Conservation (phyloP, 208 protist species). For the Spironucleus salmonicida region DNA sequence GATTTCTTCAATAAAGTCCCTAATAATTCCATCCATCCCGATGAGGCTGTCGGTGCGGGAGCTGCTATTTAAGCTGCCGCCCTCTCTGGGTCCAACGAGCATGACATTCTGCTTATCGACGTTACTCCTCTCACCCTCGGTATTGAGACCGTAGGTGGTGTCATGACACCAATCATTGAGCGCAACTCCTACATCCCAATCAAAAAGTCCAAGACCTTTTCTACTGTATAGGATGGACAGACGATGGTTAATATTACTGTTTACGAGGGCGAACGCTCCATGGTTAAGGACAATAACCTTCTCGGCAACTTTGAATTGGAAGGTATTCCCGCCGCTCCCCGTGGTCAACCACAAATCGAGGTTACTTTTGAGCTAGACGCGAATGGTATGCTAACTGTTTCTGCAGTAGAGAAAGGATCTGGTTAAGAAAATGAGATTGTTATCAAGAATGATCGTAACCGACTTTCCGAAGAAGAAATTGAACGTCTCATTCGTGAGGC, state of each 20-base stretch:
- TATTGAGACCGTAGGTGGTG: slow-evolving; percentile 84
- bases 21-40: slow-evolving; percentile 42
- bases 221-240: slow-evolving; percentile 72
- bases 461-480: slow-evolving; percentile 40
- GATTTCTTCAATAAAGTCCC: slow-evolving; percentile 34
- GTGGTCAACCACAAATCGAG: slow-evolving; percentile 62
- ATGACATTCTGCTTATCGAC: slow-evolving; percentile 83
- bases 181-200: slow-evolving; percentile 40
- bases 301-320: slow-evolving; percentile 88
- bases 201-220: slow-evolving; percentile 63
- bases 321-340: slow-evolving; percentile 62
- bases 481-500: slow-evolving; percentile 37
- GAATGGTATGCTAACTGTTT: slow-evolving; percentile 86
- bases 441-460: slow-evolving; percentile 58
- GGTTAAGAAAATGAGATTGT: slow-evolving; percentile 70
- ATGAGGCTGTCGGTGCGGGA: slow-evolving; percentile 41
- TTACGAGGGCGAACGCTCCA: slow-evolving; percentile 85
- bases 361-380: slow-evolving; percentile 86
- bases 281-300: slow-evolving; percentile 89
- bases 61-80: slow-evolving; percentile 37
- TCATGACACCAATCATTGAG: slow-evolving; percentile 60
- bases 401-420: slow-evolving; percentile 75
- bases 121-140: slow-evolving; percentile 92
- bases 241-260: slow-evolving; percentile 68
- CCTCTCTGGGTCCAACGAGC: slow-evolving; percentile 57